Evolutionary conservation across 805 yeast species (phyloP).

Genomic region (Starmerella potacharoeniae): DNA sequence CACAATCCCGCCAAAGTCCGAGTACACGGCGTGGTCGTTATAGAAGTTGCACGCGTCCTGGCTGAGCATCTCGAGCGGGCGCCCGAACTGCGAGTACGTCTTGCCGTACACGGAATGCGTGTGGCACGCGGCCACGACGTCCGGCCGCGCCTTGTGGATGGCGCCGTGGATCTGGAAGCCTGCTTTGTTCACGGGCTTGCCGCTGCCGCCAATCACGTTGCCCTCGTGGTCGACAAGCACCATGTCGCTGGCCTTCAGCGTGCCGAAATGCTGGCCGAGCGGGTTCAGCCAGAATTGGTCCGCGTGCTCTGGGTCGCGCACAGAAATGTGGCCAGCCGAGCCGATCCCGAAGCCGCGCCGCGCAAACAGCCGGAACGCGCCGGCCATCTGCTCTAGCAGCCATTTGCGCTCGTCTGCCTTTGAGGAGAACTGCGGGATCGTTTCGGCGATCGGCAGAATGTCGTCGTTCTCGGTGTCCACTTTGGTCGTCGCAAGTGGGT

Average conservation of each 20-base stretch:
- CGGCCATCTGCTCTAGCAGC: conserved; percentile 60
- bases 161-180: conserved; percentile 62
- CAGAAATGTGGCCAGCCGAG: conserved; percentile 72
- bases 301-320: conserved; percentile 70
- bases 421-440: conserved; percentile 17
- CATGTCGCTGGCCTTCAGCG: conserved; percentile 49
- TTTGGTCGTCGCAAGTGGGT: not conserved
- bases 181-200: conserved; percentile 50
- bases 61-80: conserved; percentile 62
- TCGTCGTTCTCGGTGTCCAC: conserved; percentile 5
- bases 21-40: conserved; percentile 53
- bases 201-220: conserved; percentile 48
- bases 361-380: conserved; percentile 70
- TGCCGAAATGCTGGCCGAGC: conserved; percentile 57
- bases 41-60: conserved; percentile 65
- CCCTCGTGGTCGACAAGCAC: conserved; percentile 54
- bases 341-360: conserved; percentile 68
- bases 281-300: conserved; percentile 83
- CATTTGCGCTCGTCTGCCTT: conserved; percentile 19
- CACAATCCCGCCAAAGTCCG: conserved; percentile 70
- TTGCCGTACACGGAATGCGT: conserved; percentile 56
- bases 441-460: conserved; percentile 16
- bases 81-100: conserved; percentile 53
- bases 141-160: conserved; percentile 55
- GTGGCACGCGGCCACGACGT: conserved; percentile 60